Evolutionary conservation across 352 stramenopile genomes (phyloP).

Genomic region (Pythium brassicae): DNA sequence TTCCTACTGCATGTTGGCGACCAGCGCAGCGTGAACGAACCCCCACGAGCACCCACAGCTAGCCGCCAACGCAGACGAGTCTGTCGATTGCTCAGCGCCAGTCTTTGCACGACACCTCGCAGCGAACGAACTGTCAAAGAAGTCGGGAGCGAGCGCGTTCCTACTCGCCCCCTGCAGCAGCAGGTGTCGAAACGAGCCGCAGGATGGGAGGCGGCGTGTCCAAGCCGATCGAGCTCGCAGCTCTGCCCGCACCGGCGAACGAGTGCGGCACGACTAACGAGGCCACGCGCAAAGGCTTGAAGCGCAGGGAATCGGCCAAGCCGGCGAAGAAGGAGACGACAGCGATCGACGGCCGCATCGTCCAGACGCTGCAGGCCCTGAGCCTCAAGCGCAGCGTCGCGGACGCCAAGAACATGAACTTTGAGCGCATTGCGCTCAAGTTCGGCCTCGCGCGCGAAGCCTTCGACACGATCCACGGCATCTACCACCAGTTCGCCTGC

Average conservation of each 20-base stretch:
- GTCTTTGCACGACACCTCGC: background rate
- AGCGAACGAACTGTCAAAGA: background rate
- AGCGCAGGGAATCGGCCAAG: constrained; percentile 4
- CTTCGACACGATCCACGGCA: constrained; percentile 57
- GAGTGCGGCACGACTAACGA: background rate
- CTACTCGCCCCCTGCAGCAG: too few relatives aligned
- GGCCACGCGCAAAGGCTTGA: background rate
- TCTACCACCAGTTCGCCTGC: constrained; percentile 59
- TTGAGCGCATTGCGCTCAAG: constrained; percentile 76
- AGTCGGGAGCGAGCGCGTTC: too few relatives aligned
- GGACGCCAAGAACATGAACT: constrained; percentile 54
- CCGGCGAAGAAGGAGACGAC: constrained; percentile 32
- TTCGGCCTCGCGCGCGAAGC: constrained; percentile 59
- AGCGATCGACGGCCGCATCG: constrained; percentile 60
- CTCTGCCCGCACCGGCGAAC: background rate
- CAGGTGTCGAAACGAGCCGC: constrained; percentile 1
- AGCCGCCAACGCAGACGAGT: too few relatives aligned
- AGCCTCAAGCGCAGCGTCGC: constrained; percentile 45
- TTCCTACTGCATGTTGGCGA: constrained; percentile 7
- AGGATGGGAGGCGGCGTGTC: constrained; percentile 41
- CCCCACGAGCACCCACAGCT: background rate
- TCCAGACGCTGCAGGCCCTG: constrained; percentile 57
- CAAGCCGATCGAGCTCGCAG: constrained; percentile 5
- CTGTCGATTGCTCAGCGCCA: too few relatives aligned
- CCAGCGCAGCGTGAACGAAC: background rate